Evolutionary conservation across 345 rosid genomes (phyloP).

Genomic region (Lagerstroemia speciosa): DNA sequence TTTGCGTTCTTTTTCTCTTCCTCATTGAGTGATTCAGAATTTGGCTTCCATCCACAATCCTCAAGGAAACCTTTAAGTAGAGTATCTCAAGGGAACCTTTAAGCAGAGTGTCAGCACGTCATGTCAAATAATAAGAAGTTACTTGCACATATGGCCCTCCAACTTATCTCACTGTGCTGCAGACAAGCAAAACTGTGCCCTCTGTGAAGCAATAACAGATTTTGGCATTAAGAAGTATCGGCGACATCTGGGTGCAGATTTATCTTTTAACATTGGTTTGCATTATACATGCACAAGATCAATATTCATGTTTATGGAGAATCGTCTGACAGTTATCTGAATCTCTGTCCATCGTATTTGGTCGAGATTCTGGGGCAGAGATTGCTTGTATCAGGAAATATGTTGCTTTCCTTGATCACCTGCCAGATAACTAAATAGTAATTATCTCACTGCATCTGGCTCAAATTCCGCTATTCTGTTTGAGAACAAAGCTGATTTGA

Average conservation of each 20-base stretch:
- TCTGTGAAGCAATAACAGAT: background rate
- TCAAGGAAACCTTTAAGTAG: background rate
- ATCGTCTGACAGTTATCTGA: background rate
- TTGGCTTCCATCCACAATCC: background rate
- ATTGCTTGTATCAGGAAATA: background rate
- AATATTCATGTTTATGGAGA: too few relatives aligned
- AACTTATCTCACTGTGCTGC: background rate
- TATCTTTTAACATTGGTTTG: background rate
- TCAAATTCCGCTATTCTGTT: background rate
- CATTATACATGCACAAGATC: background rate
- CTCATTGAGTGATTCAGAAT: background rate
- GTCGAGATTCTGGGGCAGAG: background rate
- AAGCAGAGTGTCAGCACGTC: background rate
- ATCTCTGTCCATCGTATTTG: background rate
- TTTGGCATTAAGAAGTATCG: background rate
- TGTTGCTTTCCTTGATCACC: background rate
- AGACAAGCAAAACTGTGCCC: background rate
- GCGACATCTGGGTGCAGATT: background rate
- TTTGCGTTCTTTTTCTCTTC: slow-evolving; percentile 12
- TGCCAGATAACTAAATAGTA: background rate
- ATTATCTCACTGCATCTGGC: background rate
- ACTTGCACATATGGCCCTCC: background rate
- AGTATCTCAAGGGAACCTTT: background rate
- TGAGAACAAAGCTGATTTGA: background rate
- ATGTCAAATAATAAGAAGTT: background rate